Evolutionary conservation across 768 basidiomycete species (phyloP).

Genomic region (Mycena polygramma): DNA sequence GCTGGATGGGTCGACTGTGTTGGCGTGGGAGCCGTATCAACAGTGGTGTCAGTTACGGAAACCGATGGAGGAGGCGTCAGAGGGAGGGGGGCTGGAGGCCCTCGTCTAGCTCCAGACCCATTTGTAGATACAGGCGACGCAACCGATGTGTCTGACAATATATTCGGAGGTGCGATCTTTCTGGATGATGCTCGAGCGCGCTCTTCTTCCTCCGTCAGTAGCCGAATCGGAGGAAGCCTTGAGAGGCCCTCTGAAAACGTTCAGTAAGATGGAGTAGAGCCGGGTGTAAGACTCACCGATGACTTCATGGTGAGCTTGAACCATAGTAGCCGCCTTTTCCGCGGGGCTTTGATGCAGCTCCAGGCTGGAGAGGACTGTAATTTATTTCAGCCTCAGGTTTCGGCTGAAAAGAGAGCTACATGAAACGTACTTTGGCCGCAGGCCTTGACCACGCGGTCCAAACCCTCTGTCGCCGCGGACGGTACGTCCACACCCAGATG

Average conservation of each 20-base stretch:
- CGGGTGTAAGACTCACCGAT: constrained; percentile 70
- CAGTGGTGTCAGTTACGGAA: constrained; percentile 6
- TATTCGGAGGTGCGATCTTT: constrained; percentile 24
- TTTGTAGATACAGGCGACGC: constrained; percentile 16
- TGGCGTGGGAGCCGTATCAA: background rate
- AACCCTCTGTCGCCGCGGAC: constrained; percentile 57
- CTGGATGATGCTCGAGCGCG: constrained; percentile 46
- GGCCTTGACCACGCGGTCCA: constrained; percentile 74
- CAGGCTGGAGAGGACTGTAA: constrained; percentile 52
- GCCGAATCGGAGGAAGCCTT: constrained; percentile 75
- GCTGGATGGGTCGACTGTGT: no score
- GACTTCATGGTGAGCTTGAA: constrained; percentile 86
- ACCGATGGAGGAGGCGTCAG: constrained; percentile 31
- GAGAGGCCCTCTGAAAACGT: constrained; percentile 77
- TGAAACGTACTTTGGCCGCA: constrained; percentile 83
- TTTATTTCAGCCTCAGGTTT: background rate
- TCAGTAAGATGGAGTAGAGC: constrained; percentile 5
- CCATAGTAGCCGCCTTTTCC: constrained; percentile 85
- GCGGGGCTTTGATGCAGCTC: constrained; percentile 67
- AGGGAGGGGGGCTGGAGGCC: constrained; percentile 31
- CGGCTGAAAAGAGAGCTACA: background rate
- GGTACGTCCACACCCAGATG: constrained; percentile 92
- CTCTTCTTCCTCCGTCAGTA: constrained; percentile 74
- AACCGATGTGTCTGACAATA: constrained; percentile 16
- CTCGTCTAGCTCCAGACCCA: constrained; percentile 4